These are phyloP conservation scores for Stenogyne calaminthoides DNA, from an alignment of 305 asterid genomes.

Conservation along the genomic window DNA sequence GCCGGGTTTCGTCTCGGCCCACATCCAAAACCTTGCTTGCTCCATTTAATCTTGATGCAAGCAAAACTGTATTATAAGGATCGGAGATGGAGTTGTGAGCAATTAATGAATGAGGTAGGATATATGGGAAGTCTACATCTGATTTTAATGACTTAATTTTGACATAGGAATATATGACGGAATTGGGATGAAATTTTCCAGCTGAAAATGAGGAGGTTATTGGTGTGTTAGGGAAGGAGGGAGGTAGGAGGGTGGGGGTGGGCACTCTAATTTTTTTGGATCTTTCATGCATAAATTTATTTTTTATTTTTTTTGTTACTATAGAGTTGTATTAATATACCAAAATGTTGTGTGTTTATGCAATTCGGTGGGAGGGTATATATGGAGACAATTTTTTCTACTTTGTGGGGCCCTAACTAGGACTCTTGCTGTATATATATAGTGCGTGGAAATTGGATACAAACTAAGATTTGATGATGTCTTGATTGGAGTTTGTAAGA, in stretches of 20 bases:
- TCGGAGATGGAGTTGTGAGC: background rate
- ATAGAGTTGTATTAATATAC: conserved; percentile 8
- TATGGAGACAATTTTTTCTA: conserved; percentile 21
- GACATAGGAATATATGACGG: conserved; percentile 10
- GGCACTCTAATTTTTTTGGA: conserved; percentile 47
- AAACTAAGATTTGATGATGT: conserved; percentile 49
- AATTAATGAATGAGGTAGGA: conserved; percentile 30
- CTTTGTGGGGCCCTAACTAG: conserved; percentile 32
- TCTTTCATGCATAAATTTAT: conserved; percentile 69
- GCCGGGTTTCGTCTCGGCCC: conserved; percentile 59
- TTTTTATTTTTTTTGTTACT: conserved; percentile 39
- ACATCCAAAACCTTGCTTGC: conserved; percentile 68
- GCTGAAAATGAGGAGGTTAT: conserved; percentile 42
- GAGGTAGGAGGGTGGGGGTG: conserved; percentile 45
- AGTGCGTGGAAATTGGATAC: conserved; percentile 24
- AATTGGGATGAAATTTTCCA: conserved; percentile 31
- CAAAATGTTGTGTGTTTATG: background rate
- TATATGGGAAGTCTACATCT: conserved; percentile 40
- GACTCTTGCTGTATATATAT: conserved; percentile 18
- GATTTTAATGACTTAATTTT: conserved; percentile 33
- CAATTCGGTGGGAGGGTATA: conserved; percentile 7
- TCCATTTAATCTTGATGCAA: conserved; percentile 42
- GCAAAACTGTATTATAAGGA: background rate
- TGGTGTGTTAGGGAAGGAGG: conserved; percentile 43
- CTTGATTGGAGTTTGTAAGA: conserved; percentile 28